Base-by-base conservation (phyloP, 2,329 filamentous ascomycete species). In the Penicillium sp. region DNA sequence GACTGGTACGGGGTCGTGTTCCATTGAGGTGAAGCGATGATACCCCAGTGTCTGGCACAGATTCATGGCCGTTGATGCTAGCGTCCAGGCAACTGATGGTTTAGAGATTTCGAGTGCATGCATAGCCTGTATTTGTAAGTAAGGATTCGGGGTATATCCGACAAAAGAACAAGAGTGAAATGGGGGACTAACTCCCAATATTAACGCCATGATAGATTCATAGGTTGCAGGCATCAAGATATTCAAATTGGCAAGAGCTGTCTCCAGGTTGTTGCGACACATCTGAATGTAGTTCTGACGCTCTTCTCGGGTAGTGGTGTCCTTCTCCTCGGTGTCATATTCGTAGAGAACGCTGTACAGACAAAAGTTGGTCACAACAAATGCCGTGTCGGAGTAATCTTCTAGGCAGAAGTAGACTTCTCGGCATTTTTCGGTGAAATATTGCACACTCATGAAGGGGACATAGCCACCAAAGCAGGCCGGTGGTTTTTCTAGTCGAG, bases 11-110 rank as follows among this genome's bases (percentile, higher is more conserved):
- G 52, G 51, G 49, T 63, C 52, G 33, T 61, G 34, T 38, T 66
- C 53, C 60, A 66, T 60, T 26, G 65, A 58, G 4, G 58, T 56
- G 10, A 53, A 37, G 38, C 63, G 58, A 60, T 84, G 82, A 52
- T 80, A 83, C 3, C 82, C 82, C 4, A 83, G 75, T 0, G 77
- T 78, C 57, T 82, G 79, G 54, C 80, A 83, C 45, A 85, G 70
- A 45, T 78, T 75, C 12, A 77, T 76, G 0, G 81, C 82, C 17
- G 75, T 75, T 6, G 76, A 78, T 22, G 76, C 77, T 17, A 85
- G 68, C n/a, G 80, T 77, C 77, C 81, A 83, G n/a, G 79, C 79
- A 3, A 85, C 72, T 0, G 79, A 80, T 1, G 81, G 79, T 34
- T 80, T 78, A 3, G 80, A 81, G 13, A 77, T 72, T 53, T 84